Percentiles rank a stretch among this genome's conserved stretches.
phyloP scores from a whole-genome alignment of 345 rosid genomes.

The Garcia nutans region DNA sequence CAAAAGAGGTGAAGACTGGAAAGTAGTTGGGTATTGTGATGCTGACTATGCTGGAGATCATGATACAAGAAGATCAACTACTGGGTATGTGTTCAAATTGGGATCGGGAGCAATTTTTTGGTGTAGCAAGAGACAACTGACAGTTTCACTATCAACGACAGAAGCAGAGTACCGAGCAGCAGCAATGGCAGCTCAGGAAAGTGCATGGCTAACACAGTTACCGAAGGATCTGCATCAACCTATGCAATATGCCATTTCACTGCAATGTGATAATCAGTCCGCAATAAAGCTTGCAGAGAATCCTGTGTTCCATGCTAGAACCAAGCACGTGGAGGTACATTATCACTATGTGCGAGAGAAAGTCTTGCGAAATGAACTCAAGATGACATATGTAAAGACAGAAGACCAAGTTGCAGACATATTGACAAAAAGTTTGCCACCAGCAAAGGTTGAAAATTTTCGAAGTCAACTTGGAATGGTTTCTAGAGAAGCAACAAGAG shows the following conservation, averaged over 20 bases:
- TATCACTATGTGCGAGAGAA: not conserved
- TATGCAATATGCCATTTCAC: not conserved
- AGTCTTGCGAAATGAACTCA: slow-evolving; percentile 26
- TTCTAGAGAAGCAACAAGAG: no score
- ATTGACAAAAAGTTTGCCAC: no score
- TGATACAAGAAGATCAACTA: no score
- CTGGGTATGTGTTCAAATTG: no score
- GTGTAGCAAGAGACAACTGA: no score
- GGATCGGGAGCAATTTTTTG: no score
- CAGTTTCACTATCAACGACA: not conserved
- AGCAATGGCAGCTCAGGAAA: not conserved
- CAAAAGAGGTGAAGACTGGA: not conserved
- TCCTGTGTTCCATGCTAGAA: not conserved
- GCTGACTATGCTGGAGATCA: not conserved
- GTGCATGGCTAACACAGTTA: not conserved
- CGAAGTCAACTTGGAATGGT: no score
- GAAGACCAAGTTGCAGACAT: no score
- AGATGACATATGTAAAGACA: not conserved
- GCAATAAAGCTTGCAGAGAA: not conserved
- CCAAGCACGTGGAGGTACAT: not conserved
- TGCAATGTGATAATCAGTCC: not conserved
- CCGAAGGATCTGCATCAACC: not conserved
- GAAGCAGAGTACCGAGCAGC: not conserved
- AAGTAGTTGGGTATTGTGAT: not conserved
- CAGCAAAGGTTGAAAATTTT: no score